Evolutionary conservation across 345 rosid genomes (phyloP), one percentile per base, ranked within the genome.

Genomic region (Corchorus olitorius): DNA sequence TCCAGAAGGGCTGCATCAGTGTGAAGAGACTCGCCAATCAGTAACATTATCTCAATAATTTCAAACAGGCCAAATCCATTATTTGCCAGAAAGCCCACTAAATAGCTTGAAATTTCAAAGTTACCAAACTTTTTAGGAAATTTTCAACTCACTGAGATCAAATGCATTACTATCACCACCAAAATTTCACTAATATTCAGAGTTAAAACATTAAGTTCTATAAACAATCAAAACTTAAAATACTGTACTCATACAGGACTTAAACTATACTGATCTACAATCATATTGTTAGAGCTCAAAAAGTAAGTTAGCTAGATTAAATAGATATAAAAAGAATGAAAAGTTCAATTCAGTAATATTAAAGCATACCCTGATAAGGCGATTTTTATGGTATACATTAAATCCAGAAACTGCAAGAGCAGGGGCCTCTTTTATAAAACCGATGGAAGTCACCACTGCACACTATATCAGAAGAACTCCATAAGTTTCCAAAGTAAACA

Each of bases 371-470:
- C 88, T 86, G 78, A 93, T 95, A 69, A 95, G 94, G 81, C 98
- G 97, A 89, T 95, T 95, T 79, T 90, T 92, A 68, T 95, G 97
- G 84, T 95, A 95, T 33, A 93, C 93, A 61, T 91, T 94, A 83
- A 79, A 90, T 72, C 98, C 98, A 69, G 46, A 60, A 80, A 93
- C 77, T 74, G 76, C 22, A 77, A 89, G 80, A 54, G 79, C 59
- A 68, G 93, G 90, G 37, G 89, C 91, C 78, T 91, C 97, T 84
- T 92, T 89, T 43, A 93, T 78, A 62, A 90, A 91, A 79, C 98
- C 98, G 79, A 94, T 77, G 39, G 88, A 90, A 72, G 92, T 86
- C 79, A 88, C 93, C 83, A 85, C 90, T 75, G 75, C 41, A 68
- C 65, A 87, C 97, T 94, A 80, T 72, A 55, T 52, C 64, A 73